Evolutionary conservation across 1,284 basidiomycete genomes (phyloP).

Genomic region (Schizophyllum amplum): DNA sequence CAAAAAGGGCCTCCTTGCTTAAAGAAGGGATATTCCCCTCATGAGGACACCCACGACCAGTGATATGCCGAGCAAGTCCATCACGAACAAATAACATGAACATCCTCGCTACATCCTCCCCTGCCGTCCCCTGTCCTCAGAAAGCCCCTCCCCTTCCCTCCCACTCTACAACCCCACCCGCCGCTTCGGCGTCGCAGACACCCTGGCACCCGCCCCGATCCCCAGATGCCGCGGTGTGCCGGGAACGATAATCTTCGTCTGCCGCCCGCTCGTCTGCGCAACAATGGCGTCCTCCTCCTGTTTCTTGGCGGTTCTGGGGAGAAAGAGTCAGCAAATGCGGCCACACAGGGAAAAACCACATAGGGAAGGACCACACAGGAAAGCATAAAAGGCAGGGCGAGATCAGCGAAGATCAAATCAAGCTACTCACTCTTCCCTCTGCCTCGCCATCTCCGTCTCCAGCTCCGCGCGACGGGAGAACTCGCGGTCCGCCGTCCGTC

Average conservation of each 20-base stretch:
- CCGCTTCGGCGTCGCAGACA: constrained; percentile 57
- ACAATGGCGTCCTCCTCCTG: constrained; percentile 59
- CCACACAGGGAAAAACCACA: no score
- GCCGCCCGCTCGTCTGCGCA: constrained; percentile 49
- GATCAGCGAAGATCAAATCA: no score
- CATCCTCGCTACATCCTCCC: no score
- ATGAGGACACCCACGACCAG: no score
- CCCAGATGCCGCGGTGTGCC: constrained; percentile 74
- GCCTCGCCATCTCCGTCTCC: constrained; percentile 82
- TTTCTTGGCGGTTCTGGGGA: constrained; percentile 50
- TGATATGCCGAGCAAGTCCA: no score
- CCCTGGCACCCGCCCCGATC: constrained; percentile 55
- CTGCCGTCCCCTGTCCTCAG: no score
- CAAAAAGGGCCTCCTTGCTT: no score
- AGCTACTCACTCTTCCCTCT: constrained; percentile 83
- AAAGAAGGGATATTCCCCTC: no score
- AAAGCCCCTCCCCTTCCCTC: no score
- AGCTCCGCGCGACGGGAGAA: constrained; percentile 86
- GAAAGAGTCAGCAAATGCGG: constrained; percentile 1
- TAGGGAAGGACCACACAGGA: constrained; percentile 7
- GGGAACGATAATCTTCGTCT: constrained; percentile 67
- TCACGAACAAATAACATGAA: no score
- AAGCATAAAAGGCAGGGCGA: neutral
- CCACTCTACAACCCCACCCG: constrained; percentile 38
- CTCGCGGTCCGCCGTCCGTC: constrained; percentile 74